Evolutionary conservation across 805 yeast species (phyloP), one percentile per base, ranked within the genome.

Genomic region (Teunomyces panamensis): DNA sequence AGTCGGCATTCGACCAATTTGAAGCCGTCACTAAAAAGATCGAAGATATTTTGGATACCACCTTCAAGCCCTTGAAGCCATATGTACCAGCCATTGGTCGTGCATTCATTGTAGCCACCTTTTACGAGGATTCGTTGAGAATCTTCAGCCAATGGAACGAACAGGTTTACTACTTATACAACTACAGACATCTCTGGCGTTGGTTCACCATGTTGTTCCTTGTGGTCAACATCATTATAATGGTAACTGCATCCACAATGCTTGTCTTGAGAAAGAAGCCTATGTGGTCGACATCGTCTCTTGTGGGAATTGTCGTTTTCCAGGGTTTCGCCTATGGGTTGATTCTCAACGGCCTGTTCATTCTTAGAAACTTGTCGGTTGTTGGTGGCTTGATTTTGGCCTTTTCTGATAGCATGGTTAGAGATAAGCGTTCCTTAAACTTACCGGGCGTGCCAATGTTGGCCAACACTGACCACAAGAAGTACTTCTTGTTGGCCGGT

Each of bases 291-390:
- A 84, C 95, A 4, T 77, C 79, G 39, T 78, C 84, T 0, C 76
- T 92, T 54, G 68, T 85, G 36, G 73, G 77, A 5, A 92, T 90
- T 52, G 88, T 92, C 30, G 60, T 89, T 11, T 65, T 83, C 39
- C 99, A 92, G 72, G 97, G 96, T 5, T 55, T 91, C 10, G 87
- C 87, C 50, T 92, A 92, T 63, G 98, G 98, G 4, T 75, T 91
- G 53, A 80, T 89, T 54, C 82, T 85, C 57, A 96, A 91, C 58
- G 75, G 85, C 28, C 80, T 81, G 49, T 92, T 91, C 69, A 81
- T 94, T 58, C 77, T 89, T 60, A 83, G 97, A 71, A 90, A 89
- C 64, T 74, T 91, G 55, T 85, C 95, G 17, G 92, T 92, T 44
- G 84, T 89, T 55, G 99, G 99, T 41, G 98, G 98, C 5, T 77